Evolutionary conservation across 306 rosid genomes (phyloP), one percentile per base, ranked within the genome.

Genomic region (Quercus gilva): DNA sequence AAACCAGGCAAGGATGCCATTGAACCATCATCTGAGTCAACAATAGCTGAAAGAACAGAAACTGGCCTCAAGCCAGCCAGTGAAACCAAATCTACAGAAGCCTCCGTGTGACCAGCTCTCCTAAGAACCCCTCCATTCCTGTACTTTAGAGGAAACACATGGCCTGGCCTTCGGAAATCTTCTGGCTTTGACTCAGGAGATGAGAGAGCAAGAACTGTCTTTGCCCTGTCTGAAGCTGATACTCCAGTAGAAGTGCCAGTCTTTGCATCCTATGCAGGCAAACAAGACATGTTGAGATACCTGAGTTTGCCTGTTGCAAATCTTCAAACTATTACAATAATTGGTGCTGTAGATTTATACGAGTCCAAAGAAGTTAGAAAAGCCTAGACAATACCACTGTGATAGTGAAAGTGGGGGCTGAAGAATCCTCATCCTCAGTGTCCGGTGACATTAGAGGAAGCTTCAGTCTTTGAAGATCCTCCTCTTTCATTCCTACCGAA

Each of bases 101-200:
- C 97, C 76, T 94, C 97, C 0, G 96, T 94, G 71, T 94, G 98
- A 74, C 94, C 98, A 14, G 93, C 97, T 63, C 96, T 90, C 69
- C 96, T 86, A 37, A 92, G 88, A 87, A 94, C 96, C 29, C 97
- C 96, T 1, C 98, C 96, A 9, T 88, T 85, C 81, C 94, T 81
- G 71, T 92, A 94, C 79, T 92, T 92, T 0, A 92, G 86, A 7
- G 97, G 98, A 79, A 94, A 94, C 81, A 94, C 93, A 67, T 94
- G 98, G 65, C 96, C 97, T 1, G 98, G 97, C 80, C 86, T 85
- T 76, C 90, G 78, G 72, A 94, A 94, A 19, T 92, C 92, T 52
- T 84, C 89, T 18, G 93, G 84, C 58, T 79, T 89, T 13, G 98
- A 90, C 71, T 77, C 87, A 0, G 71, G 73, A 74, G 93, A 89